A percentile compares a stretch with the other conserved stretches of the same genome.
Conservation (phyloP, 148 eudicot genomes). For the Chenopodium quinoa region DNA sequence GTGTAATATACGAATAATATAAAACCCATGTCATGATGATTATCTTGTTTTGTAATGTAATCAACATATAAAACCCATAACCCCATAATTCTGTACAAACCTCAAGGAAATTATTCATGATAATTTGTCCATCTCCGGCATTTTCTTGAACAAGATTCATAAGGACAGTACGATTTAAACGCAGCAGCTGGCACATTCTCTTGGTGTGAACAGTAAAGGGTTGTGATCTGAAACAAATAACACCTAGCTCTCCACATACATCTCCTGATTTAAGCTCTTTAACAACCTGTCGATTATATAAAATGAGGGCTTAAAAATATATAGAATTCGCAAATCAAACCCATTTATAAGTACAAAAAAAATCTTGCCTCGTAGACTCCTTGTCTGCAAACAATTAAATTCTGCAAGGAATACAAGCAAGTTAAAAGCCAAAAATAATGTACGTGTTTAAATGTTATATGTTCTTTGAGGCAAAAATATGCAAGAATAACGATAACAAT, state of each 20-base stretch:
- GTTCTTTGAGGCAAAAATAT: too few species aligned
- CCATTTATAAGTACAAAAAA: too few species aligned
- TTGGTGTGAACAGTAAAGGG: slow-evolving; percentile 74
- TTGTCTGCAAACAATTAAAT: slow-evolving; percentile 45
- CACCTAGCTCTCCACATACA: slow-evolving; percentile 76
- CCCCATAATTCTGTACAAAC: slow-evolving; percentile 27
- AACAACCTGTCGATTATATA: slow-evolving; percentile 41
- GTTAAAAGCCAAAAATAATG: slow-evolving; percentile 17
- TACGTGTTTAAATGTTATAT: too few species aligned
- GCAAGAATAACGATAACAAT: too few species aligned
- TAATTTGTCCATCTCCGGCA: slow-evolving; percentile 73
- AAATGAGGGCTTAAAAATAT: too few species aligned
- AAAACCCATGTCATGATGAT: too few species aligned
- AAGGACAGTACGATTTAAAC: slow-evolving; percentile 63
- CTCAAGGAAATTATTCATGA: slow-evolving; percentile 76
- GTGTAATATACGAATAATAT: too few species aligned
- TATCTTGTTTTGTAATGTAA: too few species aligned
- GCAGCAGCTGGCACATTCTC: slow-evolving; percentile 58
- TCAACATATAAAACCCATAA: too few species aligned
- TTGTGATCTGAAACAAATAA: slow-evolving; percentile 79
- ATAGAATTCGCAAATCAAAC: too few species aligned
- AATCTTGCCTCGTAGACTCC: slow-evolving; percentile 51
- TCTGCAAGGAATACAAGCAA: slow-evolving; percentile 39
- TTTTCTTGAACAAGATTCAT: slow-evolving; percentile 67
- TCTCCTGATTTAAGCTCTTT: slow-evolving; percentile 52